phyloP scores from a whole-genome alignment of 2,329 filamentous ascomycete species.

The Botrytis paeoniae region DNA sequence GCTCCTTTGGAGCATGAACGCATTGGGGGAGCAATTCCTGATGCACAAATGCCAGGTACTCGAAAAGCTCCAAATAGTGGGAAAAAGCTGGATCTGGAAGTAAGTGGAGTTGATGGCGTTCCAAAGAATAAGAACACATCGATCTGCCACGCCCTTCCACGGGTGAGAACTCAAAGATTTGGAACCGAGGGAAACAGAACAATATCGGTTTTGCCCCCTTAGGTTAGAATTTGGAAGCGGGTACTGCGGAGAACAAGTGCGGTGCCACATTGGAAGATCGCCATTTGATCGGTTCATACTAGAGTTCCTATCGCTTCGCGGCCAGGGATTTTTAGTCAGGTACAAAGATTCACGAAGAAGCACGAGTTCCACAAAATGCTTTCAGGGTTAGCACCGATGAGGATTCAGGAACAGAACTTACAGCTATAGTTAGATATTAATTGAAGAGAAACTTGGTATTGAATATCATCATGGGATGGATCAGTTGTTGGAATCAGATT shows the following conservation, averaged over 20 bases:
- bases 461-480: neutral
- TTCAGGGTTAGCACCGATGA: constrained; percentile 2
- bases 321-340: constrained; percentile 16
- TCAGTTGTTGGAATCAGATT: constrained; percentile 2
- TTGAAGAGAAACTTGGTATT: neutral
- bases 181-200: neutral
- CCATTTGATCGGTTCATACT: constrained; percentile 17
- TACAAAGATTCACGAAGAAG: constrained; percentile 11
- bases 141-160: neutral
- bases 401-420: neutral
- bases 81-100: neutral
- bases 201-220: neutral
- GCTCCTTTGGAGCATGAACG: neutral
- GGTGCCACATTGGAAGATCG: constrained; percentile 10
- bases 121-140: neutral
- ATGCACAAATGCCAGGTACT: too few relatives aligned
- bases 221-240: neutral
- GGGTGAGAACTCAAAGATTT: neutral
- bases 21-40: neutral
- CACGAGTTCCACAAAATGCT: constrained; percentile 17
- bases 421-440: neutral
- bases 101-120: neutral
- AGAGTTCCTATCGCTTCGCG: neutral
- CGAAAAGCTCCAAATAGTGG: neutral
- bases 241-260: constrained; percentile 10